These are phyloP conservation scores for Scenedesmus sp. DNA, from an alignment of 163 green algal genomes.

Conservation along the genomic window DNA sequence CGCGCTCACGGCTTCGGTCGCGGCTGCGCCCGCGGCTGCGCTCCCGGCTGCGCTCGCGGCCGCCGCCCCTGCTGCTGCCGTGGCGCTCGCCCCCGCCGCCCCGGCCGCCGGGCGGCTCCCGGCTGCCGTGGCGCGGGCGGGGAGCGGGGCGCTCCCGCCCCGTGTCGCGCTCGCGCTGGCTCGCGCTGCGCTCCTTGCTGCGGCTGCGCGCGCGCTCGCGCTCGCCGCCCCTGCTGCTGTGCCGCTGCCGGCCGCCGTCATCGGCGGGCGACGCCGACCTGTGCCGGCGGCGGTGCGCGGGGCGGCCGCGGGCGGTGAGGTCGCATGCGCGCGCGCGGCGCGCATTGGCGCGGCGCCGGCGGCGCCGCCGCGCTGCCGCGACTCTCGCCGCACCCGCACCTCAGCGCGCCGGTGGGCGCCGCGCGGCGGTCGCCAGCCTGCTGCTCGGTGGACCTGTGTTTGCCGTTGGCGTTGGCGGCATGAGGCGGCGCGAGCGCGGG, in stretches of 20 bases:
- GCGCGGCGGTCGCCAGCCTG: too few species aligned
- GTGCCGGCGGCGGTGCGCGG: too few species aligned
- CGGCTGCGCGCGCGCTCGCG: not conserved
- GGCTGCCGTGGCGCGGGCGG: not conserved
- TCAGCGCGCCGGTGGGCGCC: too few species aligned
- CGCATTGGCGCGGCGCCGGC: too few species aligned
- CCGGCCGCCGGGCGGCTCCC: not conserved
- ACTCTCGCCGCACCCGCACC: too few species aligned
- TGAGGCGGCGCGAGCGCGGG: conserved; percentile 4
- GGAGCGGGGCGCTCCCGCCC: too few species aligned
- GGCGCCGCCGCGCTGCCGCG: too few species aligned
- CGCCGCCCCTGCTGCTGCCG: conserved; percentile 1
- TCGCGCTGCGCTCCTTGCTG: conserved; percentile 2
- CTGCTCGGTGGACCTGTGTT: conserved; percentile 1
- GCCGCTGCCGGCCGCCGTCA: not conserved
- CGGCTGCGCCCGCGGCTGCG: not conserved
- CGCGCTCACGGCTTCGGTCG: conserved; percentile 22
- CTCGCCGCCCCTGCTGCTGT: not conserved
- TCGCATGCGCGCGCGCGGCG: too few species aligned
- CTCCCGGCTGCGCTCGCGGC: not conserved
- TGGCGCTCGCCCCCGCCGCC: not conserved
- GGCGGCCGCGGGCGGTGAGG: not conserved
- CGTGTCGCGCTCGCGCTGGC: too few species aligned
- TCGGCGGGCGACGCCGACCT: not conserved
- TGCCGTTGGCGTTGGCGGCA: too few species aligned